These are phyloP conservation scores for Grigorovia transvaalensis DNA, from an alignment of 805 yeast species.

Conservation along the genomic window DNA sequence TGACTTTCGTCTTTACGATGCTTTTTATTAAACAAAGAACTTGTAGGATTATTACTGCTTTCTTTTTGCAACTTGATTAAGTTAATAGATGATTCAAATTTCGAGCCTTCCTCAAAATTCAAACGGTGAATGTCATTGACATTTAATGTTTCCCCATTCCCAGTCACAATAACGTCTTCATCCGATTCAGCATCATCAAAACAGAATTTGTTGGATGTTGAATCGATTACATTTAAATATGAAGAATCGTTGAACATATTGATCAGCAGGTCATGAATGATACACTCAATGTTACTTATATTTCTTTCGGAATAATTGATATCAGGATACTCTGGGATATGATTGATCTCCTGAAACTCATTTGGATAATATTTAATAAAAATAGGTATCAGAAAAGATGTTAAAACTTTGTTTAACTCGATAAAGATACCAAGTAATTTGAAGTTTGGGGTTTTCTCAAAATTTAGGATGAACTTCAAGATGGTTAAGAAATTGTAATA, in stretches of 20 bases:
- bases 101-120: neutral
- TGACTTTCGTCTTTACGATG: conserved; percentile 6
- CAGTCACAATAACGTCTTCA: neutral
- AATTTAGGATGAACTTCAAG: conserved; percentile 24
- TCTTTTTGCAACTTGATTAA: conserved; percentile 4
- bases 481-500: conserved; percentile 23
- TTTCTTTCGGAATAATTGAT: conserved; percentile 9
- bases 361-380: conserved; percentile 14
- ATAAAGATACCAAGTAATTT: conserved; percentile 24
- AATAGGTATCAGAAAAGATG: conserved; percentile 9
- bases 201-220: conserved; percentile 9
- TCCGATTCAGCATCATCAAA: neutral
- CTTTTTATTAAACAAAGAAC: neutral
- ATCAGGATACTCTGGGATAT: neutral
- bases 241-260: conserved; percentile 27
- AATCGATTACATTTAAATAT: conserved; percentile 23
- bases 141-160: neutral
- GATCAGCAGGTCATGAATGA: conserved; percentile 23
- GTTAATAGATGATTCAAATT: conserved; percentile 8
- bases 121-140: neutral
- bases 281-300: conserved; percentile 18
- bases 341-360: conserved; percentile 9
- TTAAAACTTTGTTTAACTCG: conserved; percentile 20
- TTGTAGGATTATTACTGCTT: neutral
- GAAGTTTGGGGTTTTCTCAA: conserved; percentile 27